A percentile compares a stretch with the other conserved stretches of the same genome.
These are phyloP conservation scores for Pseudomicrostroma phylloplanum DNA, from an alignment of 1,284 basidiomycete species.

Conservation along the genomic window DNA sequence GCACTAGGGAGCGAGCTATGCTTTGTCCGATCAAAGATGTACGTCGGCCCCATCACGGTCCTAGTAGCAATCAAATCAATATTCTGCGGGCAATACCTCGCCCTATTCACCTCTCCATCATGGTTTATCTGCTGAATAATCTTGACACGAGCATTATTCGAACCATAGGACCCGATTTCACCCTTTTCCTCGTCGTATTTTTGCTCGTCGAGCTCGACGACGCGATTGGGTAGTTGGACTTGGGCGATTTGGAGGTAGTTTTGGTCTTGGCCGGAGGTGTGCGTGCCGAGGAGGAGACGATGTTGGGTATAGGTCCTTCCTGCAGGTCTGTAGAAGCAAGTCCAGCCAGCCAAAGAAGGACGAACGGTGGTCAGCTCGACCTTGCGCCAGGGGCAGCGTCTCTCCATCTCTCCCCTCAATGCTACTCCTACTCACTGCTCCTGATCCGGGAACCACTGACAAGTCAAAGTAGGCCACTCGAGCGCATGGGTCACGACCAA, in stretches of 20 bases:
- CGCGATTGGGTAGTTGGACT: constrained; percentile 75
- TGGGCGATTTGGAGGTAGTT: constrained; percentile 91
- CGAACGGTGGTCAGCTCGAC: neutral
- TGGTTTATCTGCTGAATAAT: constrained; percentile 94
- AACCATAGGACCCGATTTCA: constrained; percentile 53
- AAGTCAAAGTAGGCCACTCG: constrained; percentile 95
- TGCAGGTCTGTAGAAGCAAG: constrained; percentile 58
- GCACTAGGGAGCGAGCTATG: constrained; percentile 86
- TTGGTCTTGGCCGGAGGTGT: constrained; percentile 89
- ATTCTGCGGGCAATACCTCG: constrained; percentile 98
- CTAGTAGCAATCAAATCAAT: constrained; percentile 95
- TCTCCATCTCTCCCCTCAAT: neutral
- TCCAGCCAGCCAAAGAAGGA: too few relatives aligned
- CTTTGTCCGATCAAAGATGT: constrained; percentile 93
- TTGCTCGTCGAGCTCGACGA: constrained; percentile 65
- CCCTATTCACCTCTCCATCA: constrained; percentile 90
- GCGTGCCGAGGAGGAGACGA: constrained; percentile 89
- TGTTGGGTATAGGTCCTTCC: constrained; percentile 88
- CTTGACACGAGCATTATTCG: constrained; percentile 73
- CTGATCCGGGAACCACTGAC: constrained; percentile 98
- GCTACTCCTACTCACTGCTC: constrained; percentile 54
- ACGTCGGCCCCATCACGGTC: constrained; percentile 78
- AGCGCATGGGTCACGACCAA: constrained; percentile 94
- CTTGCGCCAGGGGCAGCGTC: neutral
- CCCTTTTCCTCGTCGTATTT: constrained; percentile 91